phyloP scores from a whole-genome alignment of 1,139 yeast species.

The Hanseniaspora uvarum region DNA sequence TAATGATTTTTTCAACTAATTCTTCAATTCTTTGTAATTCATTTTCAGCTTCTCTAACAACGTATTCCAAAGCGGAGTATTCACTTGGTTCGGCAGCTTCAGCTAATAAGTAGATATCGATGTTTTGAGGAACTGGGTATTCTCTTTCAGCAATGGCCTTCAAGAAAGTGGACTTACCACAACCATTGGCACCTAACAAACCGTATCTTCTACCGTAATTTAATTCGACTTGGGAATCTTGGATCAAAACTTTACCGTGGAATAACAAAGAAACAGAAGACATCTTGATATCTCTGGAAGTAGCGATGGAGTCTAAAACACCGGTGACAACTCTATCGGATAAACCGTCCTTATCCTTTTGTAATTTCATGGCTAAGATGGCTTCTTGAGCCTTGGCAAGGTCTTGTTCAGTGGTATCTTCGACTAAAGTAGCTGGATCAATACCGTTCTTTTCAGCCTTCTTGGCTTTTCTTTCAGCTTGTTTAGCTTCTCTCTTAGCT shows the following conservation, averaged over 20 bases:
- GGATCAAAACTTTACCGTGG: slow-evolving; percentile 94
- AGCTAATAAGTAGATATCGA: slow-evolving; percentile 84
- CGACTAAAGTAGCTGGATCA: slow-evolving; percentile 51
- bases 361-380: slow-evolving; percentile 78
- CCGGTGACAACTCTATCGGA: slow-evolving; percentile 98
- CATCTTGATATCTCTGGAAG: slow-evolving; percentile 89
- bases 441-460: slow-evolving; percentile 61
- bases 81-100: slow-evolving; percentile 97
- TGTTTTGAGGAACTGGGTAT: slow-evolving; percentile 83
- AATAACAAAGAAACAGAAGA: slow-evolving; percentile 82
- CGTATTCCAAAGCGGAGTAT: slow-evolving; percentile 86
- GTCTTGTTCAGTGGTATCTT: slow-evolving; percentile 32
- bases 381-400: slow-evolving; percentile 61
- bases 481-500: slow-evolving; percentile 90
- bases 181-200: slow-evolving; percentile 94
- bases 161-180: slow-evolving; percentile 94
- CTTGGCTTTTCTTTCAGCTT: slow-evolving; percentile 89
- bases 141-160: slow-evolving; percentile 93
- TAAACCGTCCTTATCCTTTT: slow-evolving; percentile 83
- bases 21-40: slow-evolving; percentile 88
- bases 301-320: slow-evolving; percentile 76
- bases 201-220: slow-evolving; percentile 97
- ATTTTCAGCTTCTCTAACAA: slow-evolving; percentile 88
- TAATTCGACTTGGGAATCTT: slow-evolving; percentile 82
- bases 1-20: slow-evolving; percentile 77